Percentiles rank a stretch among this genome's conserved stretches.
These are phyloP conservation scores for Tuber calosporum DNA, from an alignment of 495 filamentous ascomycete species.

Conservation along the genomic window DNA sequence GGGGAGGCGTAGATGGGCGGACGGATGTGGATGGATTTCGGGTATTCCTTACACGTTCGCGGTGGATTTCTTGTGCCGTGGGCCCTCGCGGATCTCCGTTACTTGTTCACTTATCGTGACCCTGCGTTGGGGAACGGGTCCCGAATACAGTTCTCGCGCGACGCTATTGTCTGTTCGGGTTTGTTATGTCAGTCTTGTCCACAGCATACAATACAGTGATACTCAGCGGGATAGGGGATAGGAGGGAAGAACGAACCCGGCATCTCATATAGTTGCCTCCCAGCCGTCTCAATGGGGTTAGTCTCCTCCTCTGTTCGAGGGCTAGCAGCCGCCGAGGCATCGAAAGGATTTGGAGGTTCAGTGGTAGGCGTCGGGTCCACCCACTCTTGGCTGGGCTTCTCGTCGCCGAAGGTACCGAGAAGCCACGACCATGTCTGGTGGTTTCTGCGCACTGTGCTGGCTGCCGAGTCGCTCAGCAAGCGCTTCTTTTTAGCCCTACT, in stretches of 20 bases:
- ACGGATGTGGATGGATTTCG: neutral
- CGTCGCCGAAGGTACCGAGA: conserved; percentile 34
- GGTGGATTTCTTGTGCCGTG: neutral
- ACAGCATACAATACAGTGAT: neutral
- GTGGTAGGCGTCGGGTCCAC: conserved; percentile 14
- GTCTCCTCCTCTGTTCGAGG: conserved; percentile 11
- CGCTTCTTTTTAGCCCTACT: conserved; percentile 43
- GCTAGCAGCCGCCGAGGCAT: conserved; percentile 11
- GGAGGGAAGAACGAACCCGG: conserved; percentile 15
- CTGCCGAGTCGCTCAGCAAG: conserved; percentile 43
- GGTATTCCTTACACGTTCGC: neutral
- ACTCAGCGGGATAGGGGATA: neutral
- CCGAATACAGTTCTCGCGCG: conserved; percentile 23
- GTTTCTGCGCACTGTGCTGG: conserved; percentile 44
- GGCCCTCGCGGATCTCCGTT: conserved; percentile 11
- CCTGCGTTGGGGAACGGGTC: conserved; percentile 8
- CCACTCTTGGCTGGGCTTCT: conserved; percentile 21
- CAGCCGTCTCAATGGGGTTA: conserved; percentile 25
- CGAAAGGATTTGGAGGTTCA: conserved; percentile 20
- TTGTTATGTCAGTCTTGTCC: neutral
- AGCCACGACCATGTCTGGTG: conserved; percentile 43
- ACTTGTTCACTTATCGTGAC: conserved; percentile 25
- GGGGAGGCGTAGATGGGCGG: neutral
- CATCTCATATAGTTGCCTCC: conserved; percentile 26
- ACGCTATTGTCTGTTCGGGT: conserved; percentile 16